Conservation (phyloP, 75 land plant genomes). For the Larix kaempferi region DNA sequence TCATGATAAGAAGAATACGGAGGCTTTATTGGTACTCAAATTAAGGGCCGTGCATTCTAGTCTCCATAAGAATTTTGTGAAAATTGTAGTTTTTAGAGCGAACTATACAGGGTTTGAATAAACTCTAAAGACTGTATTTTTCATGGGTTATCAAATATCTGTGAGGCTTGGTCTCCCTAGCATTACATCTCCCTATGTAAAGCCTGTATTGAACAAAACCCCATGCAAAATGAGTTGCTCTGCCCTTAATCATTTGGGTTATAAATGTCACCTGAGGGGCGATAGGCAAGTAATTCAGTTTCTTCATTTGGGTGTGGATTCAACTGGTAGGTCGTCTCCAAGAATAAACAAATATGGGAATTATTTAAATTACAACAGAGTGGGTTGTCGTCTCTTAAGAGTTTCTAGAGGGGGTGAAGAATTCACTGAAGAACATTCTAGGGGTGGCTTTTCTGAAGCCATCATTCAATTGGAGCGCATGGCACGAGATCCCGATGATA, state of each 20-base stretch:
- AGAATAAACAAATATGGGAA: background rate
- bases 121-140: too few relatives aligned
- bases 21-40: too few relatives aligned
- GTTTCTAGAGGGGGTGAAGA: background rate
- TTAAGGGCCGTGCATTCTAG: too few relatives aligned
- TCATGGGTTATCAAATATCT: conserved; percentile 4
- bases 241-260: background rate
- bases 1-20: too few relatives aligned
- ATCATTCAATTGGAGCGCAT: conserved; percentile 77
- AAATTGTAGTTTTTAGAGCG: too few relatives aligned
- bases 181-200: background rate
- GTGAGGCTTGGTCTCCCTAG: background rate
- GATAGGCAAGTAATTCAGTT: background rate
- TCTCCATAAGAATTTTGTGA: too few relatives aligned
- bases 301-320: background rate
- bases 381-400: background rate
- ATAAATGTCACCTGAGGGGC: background rate
- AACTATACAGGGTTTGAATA: too few relatives aligned
- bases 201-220: background rate
- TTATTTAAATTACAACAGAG: background rate
- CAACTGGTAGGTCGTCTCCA: background rate
- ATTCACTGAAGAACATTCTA: conserved; percentile 25
- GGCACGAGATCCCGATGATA: conserved; percentile 78
- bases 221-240: background rate
- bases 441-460: conserved; percentile 57